Evolutionary conservation across 345 rosid genomes (phyloP), one percentile per base, ranked within the genome.

Genomic region (Corchorus olitorius): DNA sequence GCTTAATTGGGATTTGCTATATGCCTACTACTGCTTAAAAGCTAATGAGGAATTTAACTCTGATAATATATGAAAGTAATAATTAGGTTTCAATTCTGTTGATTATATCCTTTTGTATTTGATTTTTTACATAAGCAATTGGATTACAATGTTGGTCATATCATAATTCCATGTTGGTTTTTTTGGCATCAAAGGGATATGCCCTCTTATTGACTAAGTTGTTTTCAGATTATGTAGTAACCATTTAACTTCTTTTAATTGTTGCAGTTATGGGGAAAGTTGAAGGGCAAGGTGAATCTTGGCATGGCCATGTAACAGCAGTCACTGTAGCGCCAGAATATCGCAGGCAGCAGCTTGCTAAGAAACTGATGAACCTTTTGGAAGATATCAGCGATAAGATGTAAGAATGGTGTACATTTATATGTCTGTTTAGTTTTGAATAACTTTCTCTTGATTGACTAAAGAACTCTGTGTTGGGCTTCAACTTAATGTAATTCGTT

Each of bases 281-380:
- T 27, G 97, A 94, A 89, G 99, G 97, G 68, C 97, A 92, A 37
- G 99, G 98, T 70, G 98, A 94, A 81, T 94, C 97, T 7, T 97
- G 98, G 98, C 98, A 97, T 74, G 98, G 99, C 54, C 99, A 91
- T 79, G 98, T 94, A 17, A 97, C 97, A 16, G 99, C 98, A 3
- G 97, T 94, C 39, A 94, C 99, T 27, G 97, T 94, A 41, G 88
- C 97, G 20, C 84, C 94, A 39, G 97, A 97, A 48, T 97, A 92
- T 74, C 89, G 97, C 61, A 87, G 98, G 87, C 97, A 90, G 85
- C 95, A 91, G 74, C 87, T 97, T 53, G 97, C 98, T 13, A 91
- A 92, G 86, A 93, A 91, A 77, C 88, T 92, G 59, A 91, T 93
- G 98, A 93, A 93, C 84, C 88, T 91, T 79, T 84, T 94, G 0